phyloP scores from a whole-genome alignment of 2,329 filamentous ascomycete species.

The Ophiostoma himal-ulmi region DNA sequence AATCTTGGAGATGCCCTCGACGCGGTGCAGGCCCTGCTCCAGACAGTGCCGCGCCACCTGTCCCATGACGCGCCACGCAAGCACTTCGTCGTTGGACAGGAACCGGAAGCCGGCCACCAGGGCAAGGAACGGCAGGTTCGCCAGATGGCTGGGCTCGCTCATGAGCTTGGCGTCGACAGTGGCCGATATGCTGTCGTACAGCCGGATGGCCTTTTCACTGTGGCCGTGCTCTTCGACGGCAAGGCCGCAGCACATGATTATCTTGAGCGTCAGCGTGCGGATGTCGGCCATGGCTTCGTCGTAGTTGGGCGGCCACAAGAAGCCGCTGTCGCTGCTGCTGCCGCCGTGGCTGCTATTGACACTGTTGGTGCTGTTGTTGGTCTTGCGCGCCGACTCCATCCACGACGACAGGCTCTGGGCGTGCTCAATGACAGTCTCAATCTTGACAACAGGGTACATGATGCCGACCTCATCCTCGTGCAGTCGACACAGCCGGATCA shows the following conservation, averaged over 20 bases:
- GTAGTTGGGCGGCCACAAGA: constrained; percentile 30
- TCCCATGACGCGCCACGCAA: constrained; percentile 83
- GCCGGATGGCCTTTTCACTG: constrained; percentile 63
- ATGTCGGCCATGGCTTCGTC: constrained; percentile 42
- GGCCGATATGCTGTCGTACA: constrained; percentile 72
- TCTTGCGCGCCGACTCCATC: constrained; percentile 35
- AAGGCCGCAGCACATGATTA: constrained; percentile 73
- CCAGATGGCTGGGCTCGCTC: constrained; percentile 45
- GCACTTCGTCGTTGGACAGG: constrained; percentile 74
- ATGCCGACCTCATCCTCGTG: constrained; percentile 88
- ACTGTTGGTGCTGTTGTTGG: not conserved
- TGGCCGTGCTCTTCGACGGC: constrained; percentile 73
- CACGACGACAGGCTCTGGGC: constrained; percentile 64
- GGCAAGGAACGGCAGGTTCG: constrained; percentile 46
- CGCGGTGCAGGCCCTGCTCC: constrained; percentile 45
- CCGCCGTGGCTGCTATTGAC: not conserved
- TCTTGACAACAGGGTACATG: constrained; percentile 83
- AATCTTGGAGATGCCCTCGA: constrained; percentile 44
- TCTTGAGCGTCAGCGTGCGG: constrained; percentile 60
- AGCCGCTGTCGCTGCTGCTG: constrained; percentile 2
- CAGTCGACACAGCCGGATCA: constrained; percentile 67
- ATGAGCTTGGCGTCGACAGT: constrained; percentile 62
- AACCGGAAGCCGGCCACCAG: constrained; percentile 66
- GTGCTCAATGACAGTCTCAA: constrained; percentile 65
- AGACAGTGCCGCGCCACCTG: constrained; percentile 57